A percentile compares a stretch with the other conserved stretches of the same genome.
These are phyloP conservation scores for Fusarium tupiense DNA, from an alignment of 2,329 filamentous ascomycete species.

Conservation along the genomic window DNA sequence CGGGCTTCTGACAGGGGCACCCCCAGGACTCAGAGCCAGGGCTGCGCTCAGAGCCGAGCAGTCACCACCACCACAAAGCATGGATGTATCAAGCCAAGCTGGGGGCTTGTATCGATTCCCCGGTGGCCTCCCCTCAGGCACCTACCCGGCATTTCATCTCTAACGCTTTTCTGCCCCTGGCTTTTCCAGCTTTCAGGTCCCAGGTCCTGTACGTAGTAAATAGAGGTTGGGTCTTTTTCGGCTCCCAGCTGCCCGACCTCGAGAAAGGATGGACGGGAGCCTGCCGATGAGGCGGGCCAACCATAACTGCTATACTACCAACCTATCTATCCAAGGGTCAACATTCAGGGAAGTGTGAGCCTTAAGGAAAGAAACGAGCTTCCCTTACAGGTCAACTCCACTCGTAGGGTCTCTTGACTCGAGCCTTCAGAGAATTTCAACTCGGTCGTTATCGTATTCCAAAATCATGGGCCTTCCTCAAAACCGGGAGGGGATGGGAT, in stretches of 20 bases:
- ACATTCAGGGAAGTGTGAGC: constrained; percentile 13
- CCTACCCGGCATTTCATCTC: constrained; percentile 21
- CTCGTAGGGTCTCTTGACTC: constrained; percentile 31
- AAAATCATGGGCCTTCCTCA: not conserved
- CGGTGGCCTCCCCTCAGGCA: not conserved
- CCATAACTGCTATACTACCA: not conserved
- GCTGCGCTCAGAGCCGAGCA: constrained; percentile 21
- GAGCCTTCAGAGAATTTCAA: constrained; percentile 18
- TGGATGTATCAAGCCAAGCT: not conserved
- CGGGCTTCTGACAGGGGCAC: constrained; percentile 23
- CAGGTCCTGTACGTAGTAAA: not conserved
- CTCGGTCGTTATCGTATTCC: not conserved
- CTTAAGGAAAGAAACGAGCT: not conserved
- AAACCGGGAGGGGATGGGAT: constrained; percentile 4
- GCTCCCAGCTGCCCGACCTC: constrained; percentile 13
- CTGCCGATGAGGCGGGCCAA: constrained; percentile 19
- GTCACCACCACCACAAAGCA: constrained; percentile 3
- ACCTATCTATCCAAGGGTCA: not conserved
- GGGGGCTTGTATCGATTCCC: constrained; percentile 17
- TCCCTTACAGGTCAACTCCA: constrained; percentile 22
- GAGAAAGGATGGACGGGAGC: constrained; percentile 7
- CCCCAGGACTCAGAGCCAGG: constrained; percentile 17
- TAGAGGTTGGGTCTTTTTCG: constrained; percentile 4
- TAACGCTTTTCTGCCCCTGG: constrained; percentile 18
- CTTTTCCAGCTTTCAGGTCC: constrained; percentile 19